A percentile compares a stretch with the other conserved stretches of the same genome.
Conservation (phyloP, 352 stramenopile species). For the Peronospora destructor region DNA sequence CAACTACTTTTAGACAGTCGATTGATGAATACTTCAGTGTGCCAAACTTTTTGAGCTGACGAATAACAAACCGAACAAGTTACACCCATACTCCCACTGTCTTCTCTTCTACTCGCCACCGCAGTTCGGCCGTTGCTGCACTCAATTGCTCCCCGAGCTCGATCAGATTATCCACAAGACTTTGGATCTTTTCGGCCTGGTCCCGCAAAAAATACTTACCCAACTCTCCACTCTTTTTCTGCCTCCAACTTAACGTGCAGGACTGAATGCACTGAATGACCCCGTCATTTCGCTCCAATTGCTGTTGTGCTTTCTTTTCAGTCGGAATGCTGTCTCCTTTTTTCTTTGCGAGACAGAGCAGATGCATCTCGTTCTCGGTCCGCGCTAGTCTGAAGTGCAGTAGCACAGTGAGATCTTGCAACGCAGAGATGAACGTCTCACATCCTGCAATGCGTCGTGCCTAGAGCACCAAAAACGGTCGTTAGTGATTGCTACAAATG, state of each 20-base stretch:
- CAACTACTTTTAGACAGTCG: too few species aligned
- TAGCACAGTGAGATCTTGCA: slow-evolving; percentile 12
- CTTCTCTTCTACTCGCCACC: slow-evolving; percentile 13
- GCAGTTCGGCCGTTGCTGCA: slow-evolving; percentile 3
- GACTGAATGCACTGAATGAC: slow-evolving; percentile 11
- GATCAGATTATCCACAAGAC: slow-evolving; percentile 5
- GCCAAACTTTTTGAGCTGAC: too few species aligned
- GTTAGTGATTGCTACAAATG: background rate
- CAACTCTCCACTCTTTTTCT: slow-evolving; percentile 8
- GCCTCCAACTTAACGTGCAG: slow-evolving; percentile 10
- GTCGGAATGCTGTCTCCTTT: background rate
- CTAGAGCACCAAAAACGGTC: background rate
- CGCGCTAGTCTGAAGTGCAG: slow-evolving; percentile 9
- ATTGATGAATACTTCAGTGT: too few species aligned
- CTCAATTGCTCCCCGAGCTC: slow-evolving; percentile 6
- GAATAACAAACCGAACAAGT: background rate
- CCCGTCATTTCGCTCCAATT: slow-evolving; percentile 10
- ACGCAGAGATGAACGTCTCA: slow-evolving; percentile 7
- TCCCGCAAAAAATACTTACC: slow-evolving; percentile 24
- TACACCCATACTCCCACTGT: slow-evolving; percentile 14
- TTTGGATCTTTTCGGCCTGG: slow-evolving; percentile 9
- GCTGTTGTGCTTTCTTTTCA: background rate
- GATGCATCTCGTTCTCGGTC: slow-evolving; percentile 8
- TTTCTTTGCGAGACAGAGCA: slow-evolving; percentile 15
- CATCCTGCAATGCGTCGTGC: slow-evolving; percentile 1